These are phyloP conservation scores for Trametes sp. DNA, from an alignment of 1,284 basidiomycete genomes.

Conservation along the genomic window DNA sequence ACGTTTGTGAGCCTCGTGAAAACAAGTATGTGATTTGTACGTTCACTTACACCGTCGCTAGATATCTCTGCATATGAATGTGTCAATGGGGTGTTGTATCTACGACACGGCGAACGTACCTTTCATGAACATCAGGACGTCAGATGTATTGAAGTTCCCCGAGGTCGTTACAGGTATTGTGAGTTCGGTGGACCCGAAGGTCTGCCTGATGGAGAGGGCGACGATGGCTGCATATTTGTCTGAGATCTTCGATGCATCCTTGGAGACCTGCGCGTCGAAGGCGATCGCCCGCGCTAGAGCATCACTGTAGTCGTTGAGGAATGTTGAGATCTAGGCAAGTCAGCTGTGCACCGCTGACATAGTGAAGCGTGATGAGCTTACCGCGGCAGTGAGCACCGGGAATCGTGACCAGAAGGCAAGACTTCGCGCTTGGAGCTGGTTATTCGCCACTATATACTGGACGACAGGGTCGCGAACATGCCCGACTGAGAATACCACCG, in stretches of 20 bases:
- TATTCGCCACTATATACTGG: conserved; percentile 59
- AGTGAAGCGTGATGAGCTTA: conserved; percentile 37
- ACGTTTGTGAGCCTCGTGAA: conserved; percentile 3
- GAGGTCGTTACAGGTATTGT: conserved; percentile 59
- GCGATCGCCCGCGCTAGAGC: conserved; percentile 57
- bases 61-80: conserved; percentile 60
- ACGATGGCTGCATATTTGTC: conserved; percentile 64
- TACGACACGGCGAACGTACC: conserved; percentile 43
- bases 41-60: conserved; percentile 62
- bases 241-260: conserved; percentile 62
- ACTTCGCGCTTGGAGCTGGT: conserved; percentile 54
- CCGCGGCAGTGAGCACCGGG: conserved; percentile 49
- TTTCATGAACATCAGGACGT: conserved; percentile 71
- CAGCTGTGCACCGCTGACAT: neutral
- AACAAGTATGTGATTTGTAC: neutral
- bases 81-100: neutral
- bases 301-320: conserved; percentile 58
- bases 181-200: conserved; percentile 66
- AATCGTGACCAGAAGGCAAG: conserved; percentile 62
- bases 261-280: conserved; percentile 61
- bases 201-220: conserved; percentile 65
- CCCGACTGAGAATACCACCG: conserved; percentile 62
- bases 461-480: conserved; percentile 67
- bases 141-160: conserved; percentile 62
- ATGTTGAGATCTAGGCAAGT: conserved; percentile 56